Percentiles rank a stretch among this genome's conserved stretches.
These are phyloP conservation scores for Sporothrix euskadiensis DNA, from an alignment of 2,329 filamentous ascomycete species.

Conservation along the genomic window DNA sequence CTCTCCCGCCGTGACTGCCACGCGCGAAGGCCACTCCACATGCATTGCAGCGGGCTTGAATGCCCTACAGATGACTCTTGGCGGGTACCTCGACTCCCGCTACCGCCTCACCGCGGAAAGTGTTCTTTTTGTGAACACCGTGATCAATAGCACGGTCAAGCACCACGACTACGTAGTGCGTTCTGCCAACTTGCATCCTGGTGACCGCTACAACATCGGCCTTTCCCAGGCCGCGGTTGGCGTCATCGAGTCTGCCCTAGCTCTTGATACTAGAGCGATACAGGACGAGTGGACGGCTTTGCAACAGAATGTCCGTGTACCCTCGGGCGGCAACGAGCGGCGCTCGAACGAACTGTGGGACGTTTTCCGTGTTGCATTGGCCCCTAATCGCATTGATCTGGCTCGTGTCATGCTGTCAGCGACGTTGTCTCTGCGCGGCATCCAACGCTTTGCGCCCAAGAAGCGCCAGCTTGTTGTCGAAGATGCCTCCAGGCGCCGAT, in stretches of 20 bases:
- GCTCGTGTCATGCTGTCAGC: slow-evolving; percentile 72
- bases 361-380: slow-evolving; percentile 67
- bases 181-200: slow-evolving; percentile 50
- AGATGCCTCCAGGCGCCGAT: slow-evolving; percentile 59
- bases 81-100: slow-evolving; percentile 54
- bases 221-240: slow-evolving; percentile 59
- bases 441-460: slow-evolving; percentile 69
- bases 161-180: slow-evolving; percentile 62
- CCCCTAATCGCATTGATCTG: slow-evolving; percentile 67
- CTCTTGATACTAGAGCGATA: slow-evolving; percentile 70
- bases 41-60: slow-evolving; percentile 67
- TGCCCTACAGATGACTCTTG: slow-evolving; percentile 57
- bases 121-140: slow-evolving; percentile 62
- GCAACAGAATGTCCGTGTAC: slow-evolving; percentile 57
- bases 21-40: slow-evolving; percentile 58
- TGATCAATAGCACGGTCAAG: slow-evolving; percentile 65
- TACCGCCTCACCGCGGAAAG: slow-evolving; percentile 41
- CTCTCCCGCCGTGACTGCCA: slow-evolving; percentile 52
- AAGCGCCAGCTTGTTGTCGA: slow-evolving; percentile 48
- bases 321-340: slow-evolving; percentile 66
- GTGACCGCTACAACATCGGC: slow-evolving; percentile 51
- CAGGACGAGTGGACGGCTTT: slow-evolving; percentile 69
- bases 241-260: slow-evolving; percentile 66
- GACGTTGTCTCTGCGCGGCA: slow-evolving; percentile 66
- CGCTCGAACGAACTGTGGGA: slow-evolving; percentile 79